Base-by-base conservation (phyloP, 306 rosid genomes). In the Leucaena leucocephala region DNA sequence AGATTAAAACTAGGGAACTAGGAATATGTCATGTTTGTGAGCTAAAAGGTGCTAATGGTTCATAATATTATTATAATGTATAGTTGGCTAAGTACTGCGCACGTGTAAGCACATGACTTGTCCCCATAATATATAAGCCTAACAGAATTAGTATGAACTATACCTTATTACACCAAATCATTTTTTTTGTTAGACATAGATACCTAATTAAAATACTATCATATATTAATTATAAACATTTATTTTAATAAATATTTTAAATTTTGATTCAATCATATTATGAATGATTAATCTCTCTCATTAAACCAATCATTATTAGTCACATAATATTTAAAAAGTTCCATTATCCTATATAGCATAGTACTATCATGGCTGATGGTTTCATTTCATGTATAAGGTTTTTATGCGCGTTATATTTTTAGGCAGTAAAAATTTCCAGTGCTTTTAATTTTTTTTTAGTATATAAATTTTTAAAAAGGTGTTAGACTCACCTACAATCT, bases 81-180 rank as follows among this genome's bases (percentile, higher is more conserved):
- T 9, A 11, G 16, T 21, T 68, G 39, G 52, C 33, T 17, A 15
- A 15, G 11, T 8, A 12, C 72, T 49, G 46, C 34, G 15, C 49
- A 54, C 27, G 36, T 52, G 76, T 8, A 36, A 7, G 49, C 65
- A 54, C 65, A 72, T 72, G 75, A 17, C 6, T 72, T 72, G 65
- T 52, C 76, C 34, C 12, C 19, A 12, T 27, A 38, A 1, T 27
- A 0, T 0, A 11, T 72, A 36, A 34, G 46, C 63, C n/a, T 67
- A 10, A 52, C 52, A 19, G 15, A 64, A 16, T 40, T n/a, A 19
- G 50, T 58, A 9, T 7, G 4, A 8, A 7, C 12, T 19, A 55
- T 55, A 19, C 9, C 33, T 54, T 6, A 54, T n/a, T 14, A 19
- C 7, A 7, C 14, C 33, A 27, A 27, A 27, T 27, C 27, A 27